Evolutionary conservation across 1,284 basidiomycete species (phyloP), one percentile per base, ranked within the genome.

Genomic region (Hymenochaete sp.): DNA sequence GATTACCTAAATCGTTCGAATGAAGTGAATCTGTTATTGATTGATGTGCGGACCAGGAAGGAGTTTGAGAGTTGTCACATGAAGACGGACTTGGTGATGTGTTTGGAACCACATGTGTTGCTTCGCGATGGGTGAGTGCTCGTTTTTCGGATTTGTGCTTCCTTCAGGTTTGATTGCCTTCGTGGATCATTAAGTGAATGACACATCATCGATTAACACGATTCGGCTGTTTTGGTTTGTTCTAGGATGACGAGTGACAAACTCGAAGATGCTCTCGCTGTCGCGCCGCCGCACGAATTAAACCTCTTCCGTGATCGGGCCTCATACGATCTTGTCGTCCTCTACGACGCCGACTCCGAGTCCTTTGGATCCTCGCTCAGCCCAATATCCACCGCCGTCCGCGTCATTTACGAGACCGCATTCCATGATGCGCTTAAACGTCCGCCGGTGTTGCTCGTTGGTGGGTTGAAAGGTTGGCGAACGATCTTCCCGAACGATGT

Each of bases 281-380:
- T 90, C 16, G 80, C 78, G 1, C 86, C 92, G 0, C 68, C 72
- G 19, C 61, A 73, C 29, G 92, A 97, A 64, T 72, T 70, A 32
- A 68, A 70, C 1, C 67, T 85, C 14, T 98, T 97, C 62, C 63
- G 68, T 21, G 82, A 85, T 47, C 82, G 95, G 22, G 77, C 91
- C 58, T 82, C 82, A 55, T 96, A 88, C 61, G 93, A 98, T 55
- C 64, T 96, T 11, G 78, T 98, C n/a, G 87, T 87, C 8, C 67
- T 98, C 2, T 93, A 92, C 61, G 93, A 98, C 61, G 64, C 76
- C 36, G 65, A 70, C 4, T 92, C 90, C 2, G 70, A 71, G 22
- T 63, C 65, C 2, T 75, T 86, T 53, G 75, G 72, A 4, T 57
- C 63, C 9, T 56, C 62, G 11, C 62, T 67, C 2, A 70, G 73